Conservation (phyloP, 129 eudicot genomes). For the Lonicera japonica region DNA sequence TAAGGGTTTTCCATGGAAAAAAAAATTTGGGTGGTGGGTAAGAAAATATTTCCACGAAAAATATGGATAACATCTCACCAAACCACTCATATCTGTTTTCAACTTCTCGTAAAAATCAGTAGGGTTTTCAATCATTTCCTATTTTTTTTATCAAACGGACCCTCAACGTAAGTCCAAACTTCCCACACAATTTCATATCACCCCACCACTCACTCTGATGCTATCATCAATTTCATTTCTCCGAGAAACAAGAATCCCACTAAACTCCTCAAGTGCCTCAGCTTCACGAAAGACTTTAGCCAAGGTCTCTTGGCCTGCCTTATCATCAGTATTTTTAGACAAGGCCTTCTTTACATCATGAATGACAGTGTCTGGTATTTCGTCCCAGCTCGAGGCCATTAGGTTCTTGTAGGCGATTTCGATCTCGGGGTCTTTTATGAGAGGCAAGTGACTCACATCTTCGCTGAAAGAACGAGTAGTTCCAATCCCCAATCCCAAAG, state of each 20-base stretch:
- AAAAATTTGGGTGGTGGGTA: too few species aligned
- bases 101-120: too few species aligned
- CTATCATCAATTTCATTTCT: constrained; percentile 85
- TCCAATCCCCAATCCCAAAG: constrained; percentile 47
- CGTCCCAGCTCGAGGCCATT: constrained; percentile 82
- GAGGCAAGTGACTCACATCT: constrained; percentile 56
- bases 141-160: too few species aligned
- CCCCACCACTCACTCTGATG: constrained; percentile 92
- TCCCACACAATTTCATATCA: constrained; percentile 9
- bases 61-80: too few species aligned
- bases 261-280: constrained; percentile 92
- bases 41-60: too few species aligned
- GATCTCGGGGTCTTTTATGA: constrained; percentile 60
- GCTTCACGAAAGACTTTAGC: constrained; percentile 80
- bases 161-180: too few species aligned
- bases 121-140: too few species aligned
- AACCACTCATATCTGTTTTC: too few species aligned
- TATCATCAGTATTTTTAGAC: constrained; percentile 68
- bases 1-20: too few species aligned
- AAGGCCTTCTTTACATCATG: constrained; percentile 55
- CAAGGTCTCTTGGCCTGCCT: constrained; percentile 63
- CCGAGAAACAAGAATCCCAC: constrained; percentile 59
- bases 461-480: constrained; percentile 64
- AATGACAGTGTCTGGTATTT: constrained; percentile 62
- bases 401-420: constrained; percentile 64